Base-by-base conservation (phyloP, 2,329 filamentous ascomycete species). In the Venturia oleaginea region DNA sequence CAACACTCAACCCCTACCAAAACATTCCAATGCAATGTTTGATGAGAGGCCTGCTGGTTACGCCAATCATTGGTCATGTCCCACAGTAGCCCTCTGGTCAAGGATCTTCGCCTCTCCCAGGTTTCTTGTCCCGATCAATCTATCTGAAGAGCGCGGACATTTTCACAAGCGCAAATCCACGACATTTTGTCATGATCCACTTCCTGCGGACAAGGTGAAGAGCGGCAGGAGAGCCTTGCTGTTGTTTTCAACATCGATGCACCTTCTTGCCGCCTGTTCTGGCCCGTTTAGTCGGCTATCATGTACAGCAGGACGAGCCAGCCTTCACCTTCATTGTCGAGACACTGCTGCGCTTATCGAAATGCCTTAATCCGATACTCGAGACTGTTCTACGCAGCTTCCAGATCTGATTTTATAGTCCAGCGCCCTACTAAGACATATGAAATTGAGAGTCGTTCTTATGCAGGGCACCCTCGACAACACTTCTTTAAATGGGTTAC, bases 401-500 rank as follows among this genome's bases (percentile, higher is more conserved):
- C 30, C 51, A 34, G 8, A 37, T 57, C 27, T 34, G 51, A 32
- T 57, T 57, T 7, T 55, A 57, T 15, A n/a, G 30, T 11, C 51
- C 30, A 34, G 19, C 15, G 17, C 19, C 30, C 10, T 34, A n/a
- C 30, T n/a, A n/a, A n/a, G 15, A 32, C 51, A 57, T 30, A 30
- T 57, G 51, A 57, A 15, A 57, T 7, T 57, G 11, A 19, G 51
- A 34, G 51, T 57, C 27, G 51, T 57, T 27, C 13, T 15, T 30
- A 34, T 42, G 15, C 59, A 60, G 59, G 59, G 59, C 37, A 40
- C 11, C 59, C 59, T 60, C 59, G 34, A n/a, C 59, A 2, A 27
- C 59, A 7, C 22, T 43, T 43, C 59, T 60, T 19, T 43, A 60
- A 60, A n/a, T 60, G 59, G 59, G n/a, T 27, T 42, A n/a, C n/a